Conservation (phyloP, 352 stramenopile genomes). For the Phytophthora podocarpi region DNA sequence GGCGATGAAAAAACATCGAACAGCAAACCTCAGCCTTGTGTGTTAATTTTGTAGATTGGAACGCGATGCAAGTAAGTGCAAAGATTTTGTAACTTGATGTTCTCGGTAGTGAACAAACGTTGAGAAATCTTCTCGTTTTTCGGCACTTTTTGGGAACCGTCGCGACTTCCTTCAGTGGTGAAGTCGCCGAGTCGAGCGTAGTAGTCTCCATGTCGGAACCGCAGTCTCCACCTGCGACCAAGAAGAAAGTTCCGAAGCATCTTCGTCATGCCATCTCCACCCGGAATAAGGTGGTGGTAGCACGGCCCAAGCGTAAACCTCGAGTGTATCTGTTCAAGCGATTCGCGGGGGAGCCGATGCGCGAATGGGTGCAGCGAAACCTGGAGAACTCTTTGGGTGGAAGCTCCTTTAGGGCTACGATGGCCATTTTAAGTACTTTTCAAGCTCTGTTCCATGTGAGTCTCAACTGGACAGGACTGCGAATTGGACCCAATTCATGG, state of each 20-base stretch:
- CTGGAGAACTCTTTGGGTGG: constrained; percentile 67
- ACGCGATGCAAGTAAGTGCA: too few relatives aligned
- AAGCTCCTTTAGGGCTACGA: constrained; percentile 41
- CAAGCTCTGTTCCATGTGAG: constrained; percentile 70
- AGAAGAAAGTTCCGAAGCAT: constrained; percentile 43
- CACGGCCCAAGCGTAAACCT: constrained; percentile 30
- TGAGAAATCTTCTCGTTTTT: too few relatives aligned
- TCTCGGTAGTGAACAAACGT: too few relatives aligned
- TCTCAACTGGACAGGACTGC: constrained; percentile 61
- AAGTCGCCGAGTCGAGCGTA: constrained; percentile 4
- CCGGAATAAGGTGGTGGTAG: constrained; percentile 20
- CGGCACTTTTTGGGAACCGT: too few relatives aligned
- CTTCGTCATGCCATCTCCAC: constrained; percentile 39
- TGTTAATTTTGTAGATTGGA: too few relatives aligned
- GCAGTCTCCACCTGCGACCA: constrained; percentile 7
- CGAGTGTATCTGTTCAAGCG: constrained; percentile 42
- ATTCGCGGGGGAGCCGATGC: constrained; percentile 49
- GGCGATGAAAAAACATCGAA: too few relatives aligned
- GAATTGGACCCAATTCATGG: constrained; percentile 32
- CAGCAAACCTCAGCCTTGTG: too few relatives aligned
- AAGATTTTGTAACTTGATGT: too few relatives aligned
- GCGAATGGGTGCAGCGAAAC: constrained; percentile 77
- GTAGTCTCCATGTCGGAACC: constrained; percentile 22
- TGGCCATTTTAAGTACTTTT: constrained; percentile 65
- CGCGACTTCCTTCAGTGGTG: constrained; percentile 9